phyloP scores from a whole-genome alignment of 1,139 yeast genomes.

The Hemisphaericaspora subhashii region DNA sequence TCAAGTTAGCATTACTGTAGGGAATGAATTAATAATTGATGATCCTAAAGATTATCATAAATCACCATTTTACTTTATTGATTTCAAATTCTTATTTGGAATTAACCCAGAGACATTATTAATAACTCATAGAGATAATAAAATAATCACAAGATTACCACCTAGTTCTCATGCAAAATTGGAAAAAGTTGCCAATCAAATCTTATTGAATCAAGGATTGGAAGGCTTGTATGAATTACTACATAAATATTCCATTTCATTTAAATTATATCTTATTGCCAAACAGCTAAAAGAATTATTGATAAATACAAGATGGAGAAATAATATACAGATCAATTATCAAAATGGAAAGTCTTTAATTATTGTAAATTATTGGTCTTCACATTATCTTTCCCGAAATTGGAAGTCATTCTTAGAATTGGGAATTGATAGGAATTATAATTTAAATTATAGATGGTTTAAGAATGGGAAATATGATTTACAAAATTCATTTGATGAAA shows the following conservation, averaged over 20 bases:
- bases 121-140: constrained; percentile 30
- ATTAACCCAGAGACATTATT: constrained; percentile 37
- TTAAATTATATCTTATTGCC: constrained; percentile 70
- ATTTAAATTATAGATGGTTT: constrained; percentile 66
- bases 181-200: constrained; percentile 58
- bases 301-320: constrained; percentile 61
- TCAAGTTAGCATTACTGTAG: constrained; percentile 24
- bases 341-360: constrained; percentile 63
- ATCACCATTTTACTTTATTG: constrained; percentile 76
- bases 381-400: constrained; percentile 36
- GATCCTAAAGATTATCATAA: constrained; percentile 35
- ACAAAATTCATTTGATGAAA: constrained; percentile 21
- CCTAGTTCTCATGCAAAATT: constrained; percentile 41
- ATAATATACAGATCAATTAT: constrained; percentile 65
- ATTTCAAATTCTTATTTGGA: constrained; percentile 65
- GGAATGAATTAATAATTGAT: constrained; percentile 46
- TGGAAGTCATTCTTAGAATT: constrained; percentile 60
- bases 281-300: constrained; percentile 57
- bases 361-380: constrained; percentile 69
- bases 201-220: constrained; percentile 54
- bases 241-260: constrained; percentile 69
- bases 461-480: constrained; percentile 48
- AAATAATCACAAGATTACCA: constrained; percentile 35
- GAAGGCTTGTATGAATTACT: constrained; percentile 64
- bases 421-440: constrained; percentile 56